Evolutionary conservation across 257 asterid genomes (phyloP), one percentile per base, ranked within the genome.

Genomic region (Scutellaria galericulata): DNA sequence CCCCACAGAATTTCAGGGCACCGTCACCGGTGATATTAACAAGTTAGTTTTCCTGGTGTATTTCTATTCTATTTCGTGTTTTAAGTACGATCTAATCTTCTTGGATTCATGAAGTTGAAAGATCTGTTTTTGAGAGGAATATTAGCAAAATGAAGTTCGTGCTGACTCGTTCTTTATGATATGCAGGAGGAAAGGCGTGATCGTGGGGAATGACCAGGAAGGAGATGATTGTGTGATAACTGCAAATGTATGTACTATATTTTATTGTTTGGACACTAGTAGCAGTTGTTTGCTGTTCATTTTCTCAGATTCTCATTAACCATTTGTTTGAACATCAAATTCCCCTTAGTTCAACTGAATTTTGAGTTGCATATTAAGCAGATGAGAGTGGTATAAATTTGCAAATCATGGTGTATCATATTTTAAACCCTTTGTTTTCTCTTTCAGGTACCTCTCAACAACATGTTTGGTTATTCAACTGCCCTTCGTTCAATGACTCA

Each of bases 401-500:
- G 65, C 39, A 12, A 44, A 31, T 35, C 8, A 10, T 11, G 53
- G n/a, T n/a, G 74, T 39, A 1, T 14, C 24, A 31, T 24, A 8
- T 14, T 12, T 60, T 10, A 56, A 3, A 12, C 64, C 35, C 15
- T 52, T 7, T 12, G 12, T 10, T 47, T 11, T 12, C n/a, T 80
- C 46, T 80, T 77, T 53, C 95, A 95, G 99, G 98, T 95, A 40
- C 99, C 99, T 70, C 97, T 95, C 72, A 95, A 95, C 88, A 90
- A 90, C 80, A 95, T 92, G 98, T 95, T 95, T 78, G 99, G 97
- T 61, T 94, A 94, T 75, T 91, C 99, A n/a, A 94, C 99, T 5
- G 77, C 97, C 70, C 97, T 94, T 27, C 96, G 98, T 41, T 95
- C 99, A 48, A 92, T 95, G 99, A 95, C 99, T 74, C 99, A 95